phyloP scores from a whole-genome alignment of 192 early-diverging fungal species.

The Dispira simplex region DNA sequence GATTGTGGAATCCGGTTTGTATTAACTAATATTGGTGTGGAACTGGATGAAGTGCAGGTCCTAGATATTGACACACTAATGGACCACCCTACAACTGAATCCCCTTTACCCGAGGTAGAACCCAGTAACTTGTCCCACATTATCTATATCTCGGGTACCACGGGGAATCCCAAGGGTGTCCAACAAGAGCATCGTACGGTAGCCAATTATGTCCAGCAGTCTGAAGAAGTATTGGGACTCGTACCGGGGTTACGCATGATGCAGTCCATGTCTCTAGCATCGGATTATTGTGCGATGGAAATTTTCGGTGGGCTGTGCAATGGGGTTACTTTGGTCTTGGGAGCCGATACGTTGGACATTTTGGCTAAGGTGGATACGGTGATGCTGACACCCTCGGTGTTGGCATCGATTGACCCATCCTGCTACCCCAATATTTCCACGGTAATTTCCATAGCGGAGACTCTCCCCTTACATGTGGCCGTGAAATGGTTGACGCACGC shows the following conservation, averaged over 20 bases:
- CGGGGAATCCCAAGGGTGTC: slow-evolving; percentile 6
- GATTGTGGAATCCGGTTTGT: not conserved
- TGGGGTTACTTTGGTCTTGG: not conserved
- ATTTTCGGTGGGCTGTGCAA: not conserved
- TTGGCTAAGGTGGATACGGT: not conserved
- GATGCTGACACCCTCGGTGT: not conserved
- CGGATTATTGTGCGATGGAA: not conserved
- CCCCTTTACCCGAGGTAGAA: not conserved
- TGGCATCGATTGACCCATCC: not conserved
- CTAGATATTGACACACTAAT: not conserved
- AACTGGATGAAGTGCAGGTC: not conserved
- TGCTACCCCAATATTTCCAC: not conserved
- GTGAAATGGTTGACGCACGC: not conserved
- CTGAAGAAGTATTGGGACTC: not conserved
- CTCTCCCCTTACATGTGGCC: not conserved
- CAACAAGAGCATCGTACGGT: not conserved
- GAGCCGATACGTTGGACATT: not conserved
- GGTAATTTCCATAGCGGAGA: not conserved
- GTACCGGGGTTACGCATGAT: not conserved
- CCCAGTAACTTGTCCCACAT: not conserved
- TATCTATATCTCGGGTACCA: slow-evolving; percentile 3
- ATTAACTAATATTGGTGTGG: not conserved
- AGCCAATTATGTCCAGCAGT: not conserved
- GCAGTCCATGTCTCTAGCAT: slow-evolving; percentile 2
- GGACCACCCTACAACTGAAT: too few species aligned